Evolutionary conservation across 495 filamentous ascomycete species (phyloP).

Genomic region (Penicillium crystallinum): DNA sequence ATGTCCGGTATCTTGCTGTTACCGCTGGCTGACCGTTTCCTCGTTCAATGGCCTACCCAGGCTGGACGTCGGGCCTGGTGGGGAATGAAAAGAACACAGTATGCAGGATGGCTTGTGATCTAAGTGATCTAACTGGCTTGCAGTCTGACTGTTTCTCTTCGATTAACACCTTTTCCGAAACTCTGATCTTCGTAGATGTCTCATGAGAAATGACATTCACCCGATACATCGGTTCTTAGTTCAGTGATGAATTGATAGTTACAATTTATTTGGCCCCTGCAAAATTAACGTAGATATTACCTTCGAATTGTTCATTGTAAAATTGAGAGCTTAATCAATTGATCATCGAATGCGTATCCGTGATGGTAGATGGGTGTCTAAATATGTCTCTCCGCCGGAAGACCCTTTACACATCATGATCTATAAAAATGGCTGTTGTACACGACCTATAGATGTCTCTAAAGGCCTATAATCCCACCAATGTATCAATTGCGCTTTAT

Average conservation of each 20-base stretch:
- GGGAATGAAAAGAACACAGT: slow-evolving; percentile 40
- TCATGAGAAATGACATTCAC: background rate
- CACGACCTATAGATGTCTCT: background rate
- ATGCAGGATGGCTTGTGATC: slow-evolving; percentile 42
- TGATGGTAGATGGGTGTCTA: too few species aligned
- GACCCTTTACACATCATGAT: too few species aligned
- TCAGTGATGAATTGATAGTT: background rate
- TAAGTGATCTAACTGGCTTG: slow-evolving; percentile 28
- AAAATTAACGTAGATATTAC: too few species aligned
- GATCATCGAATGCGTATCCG: too few species aligned
- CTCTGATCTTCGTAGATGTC: background rate
- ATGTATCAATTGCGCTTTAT: background rate
- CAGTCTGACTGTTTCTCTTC: background rate
- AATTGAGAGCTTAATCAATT: too few species aligned
- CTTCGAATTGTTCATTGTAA: too few species aligned
- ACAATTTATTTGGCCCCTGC: too few species aligned
- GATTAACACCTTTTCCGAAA: too few species aligned
- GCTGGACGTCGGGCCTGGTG: slow-evolving; percentile 41
- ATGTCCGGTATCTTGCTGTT: slow-evolving; percentile 71
- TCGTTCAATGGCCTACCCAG: slow-evolving; percentile 69
- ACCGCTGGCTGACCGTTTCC: slow-evolving; percentile 59
- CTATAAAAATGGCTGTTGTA: background rate
- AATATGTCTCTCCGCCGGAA: too few species aligned
- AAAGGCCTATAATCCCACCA: background rate
- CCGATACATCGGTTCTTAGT: background rate